Conservation (phyloP, 2,329 filamentous ascomycete species). For the Cryphonectria carpinicola region DNA sequence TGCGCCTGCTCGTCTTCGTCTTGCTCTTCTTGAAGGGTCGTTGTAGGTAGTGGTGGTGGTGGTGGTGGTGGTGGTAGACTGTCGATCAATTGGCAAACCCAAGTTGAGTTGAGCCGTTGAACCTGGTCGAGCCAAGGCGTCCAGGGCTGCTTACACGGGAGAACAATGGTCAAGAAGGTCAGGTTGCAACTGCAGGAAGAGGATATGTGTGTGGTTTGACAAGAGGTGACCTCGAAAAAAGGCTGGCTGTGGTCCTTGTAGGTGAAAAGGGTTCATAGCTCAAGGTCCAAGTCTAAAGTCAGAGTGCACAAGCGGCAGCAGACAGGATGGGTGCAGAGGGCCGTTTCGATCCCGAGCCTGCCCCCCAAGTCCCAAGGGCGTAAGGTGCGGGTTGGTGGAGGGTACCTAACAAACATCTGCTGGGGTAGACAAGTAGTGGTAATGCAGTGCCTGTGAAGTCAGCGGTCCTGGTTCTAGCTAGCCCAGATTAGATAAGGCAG, state of each 20-base stretch:
- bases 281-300: neutral
- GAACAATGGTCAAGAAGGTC: neutral
- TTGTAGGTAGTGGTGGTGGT: neutral
- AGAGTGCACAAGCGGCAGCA: slow-evolving; percentile 11
- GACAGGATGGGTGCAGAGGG: neutral
- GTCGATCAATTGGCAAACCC: slow-evolving; percentile 9
- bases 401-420: neutral
- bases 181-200: neutral
- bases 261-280: neutral
- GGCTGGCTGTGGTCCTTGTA: neutral
- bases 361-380: slow-evolving; percentile 1
- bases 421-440: neutral
- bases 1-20: neutral
- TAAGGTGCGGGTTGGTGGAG: slow-evolving; percentile 8
- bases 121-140: neutral
- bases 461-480: slow-evolving; percentile 11
- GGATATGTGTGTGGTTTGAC: slow-evolving; percentile 2
- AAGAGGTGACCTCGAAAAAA: slow-evolving; percentile 4
- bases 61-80: neutral
- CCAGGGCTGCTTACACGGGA: neutral
- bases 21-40: neutral
- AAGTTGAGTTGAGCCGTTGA: neutral
- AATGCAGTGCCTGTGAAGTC: slow-evolving; percentile 1
- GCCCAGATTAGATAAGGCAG: slow-evolving; percentile 13
- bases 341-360: neutral